Conservation (phyloP, 495 filamentous ascomycete species). For the Polyplosphaeria fusca region DNA sequence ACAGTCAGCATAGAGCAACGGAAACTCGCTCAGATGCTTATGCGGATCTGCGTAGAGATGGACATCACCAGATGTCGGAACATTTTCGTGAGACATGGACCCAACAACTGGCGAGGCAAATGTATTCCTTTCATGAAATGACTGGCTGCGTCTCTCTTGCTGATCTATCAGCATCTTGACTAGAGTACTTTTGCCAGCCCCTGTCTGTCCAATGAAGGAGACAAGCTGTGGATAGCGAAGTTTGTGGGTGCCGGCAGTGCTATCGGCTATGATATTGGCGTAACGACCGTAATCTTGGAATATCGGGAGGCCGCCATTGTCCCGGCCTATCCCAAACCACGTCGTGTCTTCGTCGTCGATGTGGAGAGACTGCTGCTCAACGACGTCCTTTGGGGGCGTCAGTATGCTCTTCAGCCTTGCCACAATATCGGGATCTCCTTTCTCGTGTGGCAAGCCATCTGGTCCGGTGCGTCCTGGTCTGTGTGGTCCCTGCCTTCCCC, state of each 20-base stretch:
- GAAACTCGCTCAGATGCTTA: conserved; percentile 11
- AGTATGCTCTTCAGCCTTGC: background rate
- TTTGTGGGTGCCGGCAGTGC: background rate
- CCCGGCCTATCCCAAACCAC: background rate
- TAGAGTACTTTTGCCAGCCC: conserved; percentile 20
- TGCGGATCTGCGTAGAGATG: conserved; percentile 39
- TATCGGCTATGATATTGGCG: background rate
- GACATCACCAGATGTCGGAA: conserved; percentile 39
- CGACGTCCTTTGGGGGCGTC: background rate
- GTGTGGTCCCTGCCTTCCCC: too few species aligned
- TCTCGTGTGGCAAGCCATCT: background rate
- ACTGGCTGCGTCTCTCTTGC: background rate
- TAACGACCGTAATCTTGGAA: background rate
- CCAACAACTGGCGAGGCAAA: conserved; percentile 17
- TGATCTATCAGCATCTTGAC: conserved; percentile 13
- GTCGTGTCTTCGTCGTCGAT: background rate
- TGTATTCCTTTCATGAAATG: background rate
- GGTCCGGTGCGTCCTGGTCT: too few species aligned
- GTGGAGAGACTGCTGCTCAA: background rate
- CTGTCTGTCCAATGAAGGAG: conserved; percentile 21
- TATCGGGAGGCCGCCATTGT: background rate
- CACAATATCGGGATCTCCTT: background rate
- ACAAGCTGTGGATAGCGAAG: conserved; percentile 11
- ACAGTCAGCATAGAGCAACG: conserved; percentile 41
- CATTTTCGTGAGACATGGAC: conserved; percentile 3